Percentiles rank a stretch among this genome's conserved stretches.
phyloP scores from a whole-genome alignment of 2,329 filamentous ascomycete genomes.

The Penicillium occitanis region DNA sequence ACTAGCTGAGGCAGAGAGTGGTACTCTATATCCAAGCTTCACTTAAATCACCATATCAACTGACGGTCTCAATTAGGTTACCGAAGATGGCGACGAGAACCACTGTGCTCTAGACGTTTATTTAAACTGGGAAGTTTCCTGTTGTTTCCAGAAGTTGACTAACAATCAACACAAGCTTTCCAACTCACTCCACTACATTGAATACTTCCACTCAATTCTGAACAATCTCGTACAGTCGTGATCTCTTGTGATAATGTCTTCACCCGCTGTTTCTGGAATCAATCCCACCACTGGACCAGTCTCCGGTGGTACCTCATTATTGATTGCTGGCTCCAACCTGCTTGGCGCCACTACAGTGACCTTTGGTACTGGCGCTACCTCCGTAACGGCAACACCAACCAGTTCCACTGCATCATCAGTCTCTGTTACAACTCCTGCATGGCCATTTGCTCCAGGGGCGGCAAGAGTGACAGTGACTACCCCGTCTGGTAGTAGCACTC shows the following conservation, averaged over 20 bases:
- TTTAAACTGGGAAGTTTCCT: conserved; percentile 6
- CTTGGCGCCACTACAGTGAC: neutral
- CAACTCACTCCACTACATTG: neutral
- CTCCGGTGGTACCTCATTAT: conserved; percentile 6
- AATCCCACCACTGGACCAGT: conserved; percentile 4
- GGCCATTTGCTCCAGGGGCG: neutral
- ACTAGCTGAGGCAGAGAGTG: too few species aligned
- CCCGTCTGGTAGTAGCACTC: neutral
- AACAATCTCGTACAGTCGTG: neutral
- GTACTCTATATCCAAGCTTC: too few species aligned
- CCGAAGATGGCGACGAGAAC: neutral
- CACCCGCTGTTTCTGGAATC: conserved; percentile 3
- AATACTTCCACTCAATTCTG: neutral
- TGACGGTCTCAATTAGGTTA: neutral
- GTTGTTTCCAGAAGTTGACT: neutral
- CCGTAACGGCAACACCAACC: neutral
- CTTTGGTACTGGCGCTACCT: neutral
- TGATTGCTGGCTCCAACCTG: conserved; percentile 10
- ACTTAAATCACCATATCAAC: neutral
- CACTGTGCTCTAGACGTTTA: neutral
- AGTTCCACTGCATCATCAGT: conserved; percentile 3
- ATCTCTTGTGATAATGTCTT: neutral
- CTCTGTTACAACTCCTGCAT: conserved; percentile 8
- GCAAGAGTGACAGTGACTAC: conserved; percentile 7
- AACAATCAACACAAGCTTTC: neutral